phyloP scores from a whole-genome alignment of 257 asterid species.

The Penstemon davidsonii region DNA sequence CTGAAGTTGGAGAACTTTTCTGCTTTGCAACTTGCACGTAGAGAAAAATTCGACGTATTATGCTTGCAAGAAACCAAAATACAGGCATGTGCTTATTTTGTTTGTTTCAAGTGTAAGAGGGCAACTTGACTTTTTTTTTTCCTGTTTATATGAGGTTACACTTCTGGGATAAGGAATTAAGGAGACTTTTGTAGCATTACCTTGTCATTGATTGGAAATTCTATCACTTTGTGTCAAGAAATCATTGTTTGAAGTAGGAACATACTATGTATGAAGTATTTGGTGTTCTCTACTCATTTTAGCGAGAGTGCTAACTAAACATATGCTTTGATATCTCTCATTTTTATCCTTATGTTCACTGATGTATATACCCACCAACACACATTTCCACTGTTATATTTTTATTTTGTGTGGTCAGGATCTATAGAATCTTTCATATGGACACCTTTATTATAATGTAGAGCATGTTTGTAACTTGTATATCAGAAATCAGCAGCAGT shows the following conservation, averaged over 20 bases:
- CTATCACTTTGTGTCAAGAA: not conserved
- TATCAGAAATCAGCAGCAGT: not conserved
- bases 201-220: not conserved
- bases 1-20: conserved; percentile 66
- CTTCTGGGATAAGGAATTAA: not conserved
- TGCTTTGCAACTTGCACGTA: conserved; percentile 69
- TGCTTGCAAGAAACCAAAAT: conserved; percentile 97
- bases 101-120: conserved; percentile 18
- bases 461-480: not conserved
- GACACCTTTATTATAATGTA: not conserved
- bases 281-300: not conserved
- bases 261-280: not conserved
- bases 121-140: not conserved
- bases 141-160: too few species aligned
- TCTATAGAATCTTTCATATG: not conserved
- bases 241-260: not conserved
- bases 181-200: not conserved
- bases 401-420: too few species aligned
- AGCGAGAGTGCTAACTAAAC: too few species aligned
- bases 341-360: too few species aligned
- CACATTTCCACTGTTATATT: too few species aligned
- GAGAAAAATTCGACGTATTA: conserved; percentile 78
- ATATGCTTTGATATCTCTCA: too few species aligned
- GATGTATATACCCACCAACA: too few species aligned
- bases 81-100: conserved; percentile 51